phyloP scores from a whole-genome alignment of 2,329 filamentous ascomycete species.

The Diaporthe citriasiana region DNA sequence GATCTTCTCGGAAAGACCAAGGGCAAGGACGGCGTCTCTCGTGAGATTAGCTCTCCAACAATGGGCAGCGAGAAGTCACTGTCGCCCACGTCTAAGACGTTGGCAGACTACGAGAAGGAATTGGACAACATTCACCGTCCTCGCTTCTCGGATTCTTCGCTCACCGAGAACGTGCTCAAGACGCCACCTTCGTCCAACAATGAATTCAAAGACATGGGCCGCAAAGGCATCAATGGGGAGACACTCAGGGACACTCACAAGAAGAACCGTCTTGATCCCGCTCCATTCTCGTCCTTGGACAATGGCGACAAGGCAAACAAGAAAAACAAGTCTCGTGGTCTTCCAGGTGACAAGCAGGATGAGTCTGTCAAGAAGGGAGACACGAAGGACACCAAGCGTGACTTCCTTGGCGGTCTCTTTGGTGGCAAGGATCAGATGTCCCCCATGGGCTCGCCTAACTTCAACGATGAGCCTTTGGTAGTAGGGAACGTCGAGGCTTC shows the following conservation, averaged over 20 bases:
- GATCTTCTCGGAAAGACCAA: slow-evolving; percentile 21
- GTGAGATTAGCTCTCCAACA: neutral
- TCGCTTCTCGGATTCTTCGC: neutral
- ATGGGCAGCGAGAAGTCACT: neutral
- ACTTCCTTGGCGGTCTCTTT: slow-evolving; percentile 1
- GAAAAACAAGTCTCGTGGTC: slow-evolving; percentile 23
- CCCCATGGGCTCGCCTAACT: slow-evolving; percentile 5
- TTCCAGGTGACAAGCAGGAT: neutral
- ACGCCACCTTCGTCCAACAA: neutral
- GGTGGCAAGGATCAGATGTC: slow-evolving; percentile 13
- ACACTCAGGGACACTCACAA: neutral
- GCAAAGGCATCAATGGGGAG: neutral
- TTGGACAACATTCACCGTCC: neutral
- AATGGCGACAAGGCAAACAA: slow-evolving; percentile 10
- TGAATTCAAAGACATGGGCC: neutral
- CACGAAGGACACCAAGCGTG: neutral
- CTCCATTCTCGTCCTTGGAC: neutral
- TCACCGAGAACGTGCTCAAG: slow-evolving; percentile 13
- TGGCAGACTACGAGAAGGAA: slow-evolving; percentile 19
- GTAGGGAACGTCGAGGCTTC: neutral
- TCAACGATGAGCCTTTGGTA: slow-evolving; percentile 14
- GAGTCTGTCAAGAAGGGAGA: neutral
- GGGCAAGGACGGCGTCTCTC: neutral
- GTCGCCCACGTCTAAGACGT: neutral
- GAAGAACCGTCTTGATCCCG: neutral